A percentile compares a stretch with the other conserved stretches of the same genome.
Evolutionary conservation across 148 eudicot species (phyloP).

Genomic region (Pharnaceum exiguum): DNA sequence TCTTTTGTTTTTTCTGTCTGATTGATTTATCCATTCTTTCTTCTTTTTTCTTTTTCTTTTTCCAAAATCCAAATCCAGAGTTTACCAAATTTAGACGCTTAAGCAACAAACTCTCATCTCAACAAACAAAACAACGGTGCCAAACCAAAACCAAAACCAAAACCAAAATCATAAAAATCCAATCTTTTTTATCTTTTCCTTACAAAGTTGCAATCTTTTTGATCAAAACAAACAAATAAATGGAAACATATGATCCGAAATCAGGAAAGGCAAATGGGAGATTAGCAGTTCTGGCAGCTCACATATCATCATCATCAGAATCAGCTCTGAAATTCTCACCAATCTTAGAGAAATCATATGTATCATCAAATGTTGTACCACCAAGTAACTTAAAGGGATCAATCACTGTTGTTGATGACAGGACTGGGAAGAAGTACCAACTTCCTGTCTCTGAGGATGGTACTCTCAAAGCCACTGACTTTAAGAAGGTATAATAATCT

Average conservation of each 20-base stretch:
- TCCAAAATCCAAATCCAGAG: too few relatives aligned
- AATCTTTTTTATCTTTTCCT: too few relatives aligned
- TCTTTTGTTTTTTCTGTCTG: too few relatives aligned
- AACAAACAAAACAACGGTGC: too few relatives aligned
- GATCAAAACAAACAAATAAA: too few relatives aligned
- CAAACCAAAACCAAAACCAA: too few relatives aligned
- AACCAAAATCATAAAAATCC: too few relatives aligned
- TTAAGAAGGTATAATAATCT: constrained; percentile 64
- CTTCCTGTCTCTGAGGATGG: constrained; percentile 78
- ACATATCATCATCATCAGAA: constrained; percentile 32
- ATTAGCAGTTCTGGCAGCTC: constrained; percentile 82
- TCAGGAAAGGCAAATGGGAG: constrained; percentile 55
- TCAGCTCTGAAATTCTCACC: constrained; percentile 20
- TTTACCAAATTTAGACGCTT: too few relatives aligned
- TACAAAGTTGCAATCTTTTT: too few relatives aligned
- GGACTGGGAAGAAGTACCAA: constrained; percentile 75
- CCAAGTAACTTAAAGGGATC: constrained; percentile 72
- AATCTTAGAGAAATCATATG: constrained; percentile 35
- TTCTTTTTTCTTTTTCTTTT: too few relatives aligned
- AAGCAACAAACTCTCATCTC: too few relatives aligned
- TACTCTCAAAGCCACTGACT: constrained; percentile 72
- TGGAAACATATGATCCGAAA: constrained; percentile 34
- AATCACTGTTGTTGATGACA: constrained; percentile 60
- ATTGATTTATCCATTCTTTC: too few relatives aligned
- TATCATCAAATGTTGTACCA: constrained; percentile 56